Percentiles rank a stretch among this genome's conserved stretches.
Evolutionary conservation across 345 rosid species (phyloP).

Genomic region (Gossypium rotundifolium): DNA sequence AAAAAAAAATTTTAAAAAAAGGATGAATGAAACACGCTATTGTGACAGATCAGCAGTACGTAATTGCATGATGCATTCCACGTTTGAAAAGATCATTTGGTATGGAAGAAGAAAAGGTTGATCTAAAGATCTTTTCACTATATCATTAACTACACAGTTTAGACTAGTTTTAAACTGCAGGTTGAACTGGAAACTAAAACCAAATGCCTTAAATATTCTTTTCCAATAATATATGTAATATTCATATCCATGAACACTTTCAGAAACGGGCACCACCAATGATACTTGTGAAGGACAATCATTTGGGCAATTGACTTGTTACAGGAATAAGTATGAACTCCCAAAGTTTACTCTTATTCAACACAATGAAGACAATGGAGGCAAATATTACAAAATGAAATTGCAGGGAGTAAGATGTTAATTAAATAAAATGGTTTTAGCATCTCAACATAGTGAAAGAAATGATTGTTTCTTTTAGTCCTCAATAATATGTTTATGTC

Average conservation of each 20-base stretch:
- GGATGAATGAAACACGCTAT: background rate
- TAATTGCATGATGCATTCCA: background rate
- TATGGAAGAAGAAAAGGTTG: background rate
- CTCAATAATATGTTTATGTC: background rate
- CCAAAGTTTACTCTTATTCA: background rate
- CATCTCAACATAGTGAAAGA: background rate
- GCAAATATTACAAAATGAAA: constrained; percentile 1
- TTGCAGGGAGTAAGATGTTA: background rate
- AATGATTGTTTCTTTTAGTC: background rate
- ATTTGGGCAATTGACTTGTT: background rate
- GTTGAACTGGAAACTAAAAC: background rate
- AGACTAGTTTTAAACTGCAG: background rate
- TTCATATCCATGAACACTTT: background rate
- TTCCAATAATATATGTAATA: background rate
- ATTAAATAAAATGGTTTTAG: background rate
- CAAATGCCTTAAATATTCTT: background rate
- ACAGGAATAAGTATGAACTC: background rate
- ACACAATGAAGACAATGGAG: background rate
- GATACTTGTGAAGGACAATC: background rate
- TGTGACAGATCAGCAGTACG: background rate
- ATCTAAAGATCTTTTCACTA: background rate
- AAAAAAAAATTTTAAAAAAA: background rate
- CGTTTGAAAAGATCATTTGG: background rate
- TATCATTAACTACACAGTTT: background rate
- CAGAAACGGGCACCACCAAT: background rate